Conservation (phyloP, 2,329 filamentous ascomycete species). For the Metarhizium sp. region DNA sequence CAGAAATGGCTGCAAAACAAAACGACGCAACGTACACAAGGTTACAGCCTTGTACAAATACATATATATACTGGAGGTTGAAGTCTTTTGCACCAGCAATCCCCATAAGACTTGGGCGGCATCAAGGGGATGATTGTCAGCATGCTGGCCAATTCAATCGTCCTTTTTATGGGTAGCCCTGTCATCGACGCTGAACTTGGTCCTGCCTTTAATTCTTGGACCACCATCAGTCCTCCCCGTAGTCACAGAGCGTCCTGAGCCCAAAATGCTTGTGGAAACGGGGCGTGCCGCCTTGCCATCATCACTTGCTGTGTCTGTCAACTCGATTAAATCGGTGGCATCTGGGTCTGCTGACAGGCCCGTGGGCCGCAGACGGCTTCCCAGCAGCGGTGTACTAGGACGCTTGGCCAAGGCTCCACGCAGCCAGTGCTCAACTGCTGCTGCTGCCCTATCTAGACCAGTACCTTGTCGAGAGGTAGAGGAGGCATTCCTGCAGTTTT, state of each 20-base stretch:
- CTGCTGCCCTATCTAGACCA: constrained; percentile 72
- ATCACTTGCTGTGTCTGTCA: constrained; percentile 53
- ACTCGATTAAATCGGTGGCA: constrained; percentile 60
- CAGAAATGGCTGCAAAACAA: not conserved
- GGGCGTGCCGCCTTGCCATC: constrained; percentile 29
- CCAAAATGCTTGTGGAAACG: constrained; percentile 18
- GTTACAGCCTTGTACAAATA: not conserved
- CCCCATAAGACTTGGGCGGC: not conserved
- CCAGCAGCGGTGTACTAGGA: constrained; percentile 39
- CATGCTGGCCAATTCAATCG: constrained; percentile 17
- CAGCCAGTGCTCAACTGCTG: constrained; percentile 84
- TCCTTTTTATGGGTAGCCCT: constrained; percentile 28
- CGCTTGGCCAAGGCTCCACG: constrained; percentile 66
- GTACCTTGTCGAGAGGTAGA: constrained; percentile 36
- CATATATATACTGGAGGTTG: not conserved
- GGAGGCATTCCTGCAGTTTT: constrained; percentile 34
- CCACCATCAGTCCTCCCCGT: constrained; percentile 25
- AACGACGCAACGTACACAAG: not conserved
- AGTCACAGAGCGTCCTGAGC: constrained; percentile 24
- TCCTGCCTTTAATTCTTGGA: constrained; percentile 27
- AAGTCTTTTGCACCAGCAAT: not conserved
- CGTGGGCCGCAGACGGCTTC: constrained; percentile 25
- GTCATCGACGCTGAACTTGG: constrained; percentile 11
- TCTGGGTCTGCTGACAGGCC: constrained; percentile 15
- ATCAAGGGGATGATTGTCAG: not conserved